phyloP scores from a whole-genome alignment of 2,329 filamentous ascomycete species.

The Waltergamsia citrina region DNA sequence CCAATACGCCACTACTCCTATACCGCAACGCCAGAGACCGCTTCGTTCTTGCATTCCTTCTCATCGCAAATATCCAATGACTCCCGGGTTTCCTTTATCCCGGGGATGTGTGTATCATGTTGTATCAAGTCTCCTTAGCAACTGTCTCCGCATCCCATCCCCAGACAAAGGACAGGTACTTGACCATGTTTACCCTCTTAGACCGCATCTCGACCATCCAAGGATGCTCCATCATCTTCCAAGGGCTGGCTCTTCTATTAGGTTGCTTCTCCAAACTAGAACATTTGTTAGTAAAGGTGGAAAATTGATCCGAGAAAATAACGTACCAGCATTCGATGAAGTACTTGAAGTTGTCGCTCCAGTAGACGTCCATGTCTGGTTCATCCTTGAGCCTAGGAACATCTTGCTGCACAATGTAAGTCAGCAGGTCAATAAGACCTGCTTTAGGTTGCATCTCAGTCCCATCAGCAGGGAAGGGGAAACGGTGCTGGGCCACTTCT shows the following conservation, averaged over 20 bases:
- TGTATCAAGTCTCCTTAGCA: too few relatives aligned
- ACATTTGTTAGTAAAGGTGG: conserved; percentile 11
- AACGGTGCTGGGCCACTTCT: conserved; percentile 98
- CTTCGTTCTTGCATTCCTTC: too few relatives aligned
- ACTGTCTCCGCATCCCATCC: conserved; percentile 67
- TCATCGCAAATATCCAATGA: too few relatives aligned
- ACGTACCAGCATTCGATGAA: conserved; percentile 98
- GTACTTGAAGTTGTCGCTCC: conserved; percentile 97
- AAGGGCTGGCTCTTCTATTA: conserved; percentile 77
- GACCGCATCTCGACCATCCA: conserved; percentile 97
- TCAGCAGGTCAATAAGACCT: conserved; percentile 87
- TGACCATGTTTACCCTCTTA: conserved; percentile 95
- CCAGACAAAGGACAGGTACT: conserved; percentile 92
- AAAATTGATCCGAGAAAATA: not conserved
- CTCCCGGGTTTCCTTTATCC: too few relatives aligned
- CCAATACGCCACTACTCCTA: too few relatives aligned
- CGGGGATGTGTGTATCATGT: too few relatives aligned
- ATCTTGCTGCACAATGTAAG: conserved; percentile 92
- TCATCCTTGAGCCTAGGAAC: conserved; percentile 96
- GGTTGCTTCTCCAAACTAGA: conserved; percentile 87
- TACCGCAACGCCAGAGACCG: too few relatives aligned
- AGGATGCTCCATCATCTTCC: conserved; percentile 98
- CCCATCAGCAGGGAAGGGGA: conserved; percentile 94
- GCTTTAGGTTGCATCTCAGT: conserved; percentile 91
- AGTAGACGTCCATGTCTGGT: conserved; percentile 77